phyloP scores from a whole-genome alignment of 1,284 basidiomycete species.

The Boletus sp. region DNA sequence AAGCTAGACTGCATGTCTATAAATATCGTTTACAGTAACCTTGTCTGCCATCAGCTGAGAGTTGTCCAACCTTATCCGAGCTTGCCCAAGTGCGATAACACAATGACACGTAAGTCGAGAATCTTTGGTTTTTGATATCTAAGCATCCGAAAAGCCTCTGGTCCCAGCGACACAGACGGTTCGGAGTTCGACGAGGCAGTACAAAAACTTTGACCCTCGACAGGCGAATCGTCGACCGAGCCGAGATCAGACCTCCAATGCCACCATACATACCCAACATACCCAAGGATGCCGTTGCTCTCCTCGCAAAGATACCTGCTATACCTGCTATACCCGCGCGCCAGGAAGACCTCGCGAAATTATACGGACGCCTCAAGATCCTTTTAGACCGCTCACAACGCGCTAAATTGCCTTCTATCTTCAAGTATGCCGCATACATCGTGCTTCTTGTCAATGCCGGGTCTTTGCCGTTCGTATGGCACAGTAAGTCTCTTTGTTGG shows the following conservation, averaged over 20 bases:
- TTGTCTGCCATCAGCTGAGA: no score
- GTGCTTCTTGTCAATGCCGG: constrained; percentile 50
- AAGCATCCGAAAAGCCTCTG: no score
- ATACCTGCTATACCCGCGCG: constrained; percentile 4
- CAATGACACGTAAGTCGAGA: no score
- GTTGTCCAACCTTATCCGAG: no score
- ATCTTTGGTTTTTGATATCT: no score
- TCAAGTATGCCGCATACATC: constrained; percentile 36
- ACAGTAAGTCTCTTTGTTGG: constrained; percentile 51
- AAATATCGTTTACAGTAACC: no score
- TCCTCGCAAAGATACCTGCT: constrained; percentile 17
- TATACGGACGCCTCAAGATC: constrained; percentile 7
- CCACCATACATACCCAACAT: constrained; percentile 1
- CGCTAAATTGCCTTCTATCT: constrained; percentile 8
- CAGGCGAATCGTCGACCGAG: no score
- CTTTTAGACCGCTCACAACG: constrained; percentile 8
- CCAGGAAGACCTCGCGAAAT: background rate
- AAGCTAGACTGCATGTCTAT: no score
- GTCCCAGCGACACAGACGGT: no score
- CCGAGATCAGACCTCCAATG: constrained; percentile 7
- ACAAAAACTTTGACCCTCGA: background rate
- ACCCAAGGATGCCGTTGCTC: constrained; percentile 3
- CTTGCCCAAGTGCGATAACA: no score
- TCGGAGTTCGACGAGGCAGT: no score
- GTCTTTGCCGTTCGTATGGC: constrained; percentile 63